These are phyloP conservation scores for Beauveria asiatica DNA, from an alignment of 2,329 filamentous ascomycete genomes.

Conservation along the genomic window DNA sequence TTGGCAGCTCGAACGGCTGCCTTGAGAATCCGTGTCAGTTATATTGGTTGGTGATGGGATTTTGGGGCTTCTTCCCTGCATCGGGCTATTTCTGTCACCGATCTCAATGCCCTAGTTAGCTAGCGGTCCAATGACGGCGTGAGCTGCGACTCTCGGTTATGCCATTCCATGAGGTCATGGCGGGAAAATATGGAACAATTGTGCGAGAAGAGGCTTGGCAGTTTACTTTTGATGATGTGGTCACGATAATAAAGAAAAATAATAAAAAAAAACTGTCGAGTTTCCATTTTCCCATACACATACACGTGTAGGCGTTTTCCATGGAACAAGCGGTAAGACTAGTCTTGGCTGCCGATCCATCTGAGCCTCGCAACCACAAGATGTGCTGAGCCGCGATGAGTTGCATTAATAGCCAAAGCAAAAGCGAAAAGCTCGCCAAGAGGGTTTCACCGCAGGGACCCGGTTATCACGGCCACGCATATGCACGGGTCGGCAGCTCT, in stretches of 20 bases:
- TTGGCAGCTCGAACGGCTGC: neutral
- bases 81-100: neutral
- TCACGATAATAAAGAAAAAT: neutral
- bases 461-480: slow-evolving; percentile 1
- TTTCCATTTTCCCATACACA: neutral
- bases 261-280: too few species aligned
- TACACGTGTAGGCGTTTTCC: too few species aligned
- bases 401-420: neutral
- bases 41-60: neutral
- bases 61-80: neutral
- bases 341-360: neutral
- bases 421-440: neutral
- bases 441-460: neutral
- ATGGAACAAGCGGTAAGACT: neutral
- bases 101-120: neutral
- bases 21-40: neutral
- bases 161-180: neutral
- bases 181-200: neutral
- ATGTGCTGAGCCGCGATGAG: too few species aligned
- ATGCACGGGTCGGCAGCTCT: neutral
- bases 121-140: neutral
- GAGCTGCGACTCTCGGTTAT: neutral
- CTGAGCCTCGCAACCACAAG: neutral
- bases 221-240: neutral
- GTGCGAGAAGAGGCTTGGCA: neutral